Evolutionary conservation across 2,329 filamentous ascomycete species (phyloP).

Genomic region (Penicillium polonicum): DNA sequence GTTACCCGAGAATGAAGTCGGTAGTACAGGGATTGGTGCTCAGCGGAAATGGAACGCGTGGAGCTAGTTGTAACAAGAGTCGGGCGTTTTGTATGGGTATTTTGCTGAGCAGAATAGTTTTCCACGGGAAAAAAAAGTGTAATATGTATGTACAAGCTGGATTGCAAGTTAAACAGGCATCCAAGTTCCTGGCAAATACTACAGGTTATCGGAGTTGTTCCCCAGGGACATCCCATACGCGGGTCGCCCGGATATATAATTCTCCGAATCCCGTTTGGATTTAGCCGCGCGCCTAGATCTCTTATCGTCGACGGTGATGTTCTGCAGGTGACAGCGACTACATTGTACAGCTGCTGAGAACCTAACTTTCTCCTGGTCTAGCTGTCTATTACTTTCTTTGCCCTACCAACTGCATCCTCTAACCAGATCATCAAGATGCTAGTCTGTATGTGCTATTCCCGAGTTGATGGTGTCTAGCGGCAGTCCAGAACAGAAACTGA

Average conservation of each 20-base stretch:
- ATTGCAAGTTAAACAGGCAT: slow-evolving; percentile 1
- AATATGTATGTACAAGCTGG: slow-evolving; percentile 22
- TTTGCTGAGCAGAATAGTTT: neutral
- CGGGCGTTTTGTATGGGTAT: neutral
- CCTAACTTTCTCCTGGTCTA: neutral
- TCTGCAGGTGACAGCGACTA: slow-evolving; percentile 1
- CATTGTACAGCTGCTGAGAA: neutral
- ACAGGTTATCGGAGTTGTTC: slow-evolving; percentile 11
- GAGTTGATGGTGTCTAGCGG: neutral
- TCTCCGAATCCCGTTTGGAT: slow-evolving; percentile 11
- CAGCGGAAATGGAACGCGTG: neutral
- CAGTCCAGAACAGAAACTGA: slow-evolving; percentile 18
- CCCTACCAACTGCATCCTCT: neutral
- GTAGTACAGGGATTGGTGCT: neutral
- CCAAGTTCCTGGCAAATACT: slow-evolving; percentile 5
- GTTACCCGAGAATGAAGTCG: neutral
- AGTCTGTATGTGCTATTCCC: slow-evolving; percentile 20
- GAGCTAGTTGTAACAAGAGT: neutral
- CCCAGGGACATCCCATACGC: slow-evolving; percentile 22
- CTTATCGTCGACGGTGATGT: slow-evolving; percentile 5
- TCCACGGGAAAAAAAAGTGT: neutral
- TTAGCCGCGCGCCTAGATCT: slow-evolving; percentile 26
- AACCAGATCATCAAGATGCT: slow-evolving; percentile 14
- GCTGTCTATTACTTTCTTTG: neutral
- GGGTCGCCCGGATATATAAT: slow-evolving; percentile 13